Conservation (phyloP, 306 rosid genomes). For the Rosa persica region DNA sequence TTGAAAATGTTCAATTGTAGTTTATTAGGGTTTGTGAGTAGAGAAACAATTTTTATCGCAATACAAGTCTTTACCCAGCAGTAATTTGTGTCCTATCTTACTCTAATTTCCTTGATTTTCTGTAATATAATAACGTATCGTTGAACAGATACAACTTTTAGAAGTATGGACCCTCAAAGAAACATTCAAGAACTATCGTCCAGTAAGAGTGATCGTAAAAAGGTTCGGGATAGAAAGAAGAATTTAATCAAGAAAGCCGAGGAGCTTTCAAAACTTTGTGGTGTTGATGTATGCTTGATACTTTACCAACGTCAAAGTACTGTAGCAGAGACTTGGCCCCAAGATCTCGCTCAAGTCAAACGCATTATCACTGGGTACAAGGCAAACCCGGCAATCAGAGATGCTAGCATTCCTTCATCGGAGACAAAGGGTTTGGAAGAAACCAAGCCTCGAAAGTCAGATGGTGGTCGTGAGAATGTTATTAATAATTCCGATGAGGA, state of each 20-base stretch:
- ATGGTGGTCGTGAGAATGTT: not conserved
- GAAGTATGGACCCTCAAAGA: not conserved
- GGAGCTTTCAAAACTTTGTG: constrained; percentile 6
- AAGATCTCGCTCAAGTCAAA: not conserved
- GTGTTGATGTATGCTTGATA: constrained; percentile 1
- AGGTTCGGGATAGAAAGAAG: not conserved
- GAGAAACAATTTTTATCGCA: not conserved
- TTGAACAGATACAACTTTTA: not conserved
- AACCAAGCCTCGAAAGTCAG: not conserved
- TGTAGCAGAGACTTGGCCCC: not conserved
- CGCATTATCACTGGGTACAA: not conserved
- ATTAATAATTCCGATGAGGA: not conserved
- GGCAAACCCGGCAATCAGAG: not conserved
- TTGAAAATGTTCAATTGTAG: too few species aligned
- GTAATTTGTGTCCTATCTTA: not conserved
- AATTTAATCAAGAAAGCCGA: not conserved
- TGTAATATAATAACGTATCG: not conserved
- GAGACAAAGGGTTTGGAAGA: not conserved
- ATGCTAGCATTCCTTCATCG: not conserved
- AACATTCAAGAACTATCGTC: not conserved
- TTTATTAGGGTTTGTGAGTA: too few species aligned
- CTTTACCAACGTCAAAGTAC: not conserved
- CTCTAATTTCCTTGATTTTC: not conserved
- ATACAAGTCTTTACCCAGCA: not conserved
- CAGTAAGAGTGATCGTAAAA: not conserved